Evolutionary conservation across 1,139 yeast species (phyloP), one percentile per base, ranked within the genome.

Genomic region (Tardiomyces depauwii): DNA sequence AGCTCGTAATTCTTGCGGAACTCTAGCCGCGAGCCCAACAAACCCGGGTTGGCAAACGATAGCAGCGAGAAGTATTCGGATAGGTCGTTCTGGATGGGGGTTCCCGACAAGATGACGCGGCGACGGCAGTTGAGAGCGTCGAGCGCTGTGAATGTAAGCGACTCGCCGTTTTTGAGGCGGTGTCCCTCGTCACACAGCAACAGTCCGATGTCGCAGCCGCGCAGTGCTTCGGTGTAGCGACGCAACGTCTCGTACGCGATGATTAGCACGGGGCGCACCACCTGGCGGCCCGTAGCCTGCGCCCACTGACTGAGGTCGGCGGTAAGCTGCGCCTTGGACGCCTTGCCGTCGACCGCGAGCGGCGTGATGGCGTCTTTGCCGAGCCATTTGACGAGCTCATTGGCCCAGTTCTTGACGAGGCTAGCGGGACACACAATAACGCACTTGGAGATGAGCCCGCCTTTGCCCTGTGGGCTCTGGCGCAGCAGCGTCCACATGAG

Each of bases 181-280:
- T 91, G 99, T 9, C 98, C 99, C 65, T 91, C 99, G 60, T 91
- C 99, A 4, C 97, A 96, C 40, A 91, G 68, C 68, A 91, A 70
- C 40, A 91, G 68, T 0, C 99, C 99, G 30, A 91, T 82, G 53
- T 86, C 91, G 12, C 93, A 78, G 21, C 81, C 80, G 16, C 80
- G 78, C 45, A 91, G 68, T 49, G 79, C 80, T 33, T 78, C 89
- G 4, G 86, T 87, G 61, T 93, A 88, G 55, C 96, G 72, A 56
- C 99, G 72, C 46, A 91, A 70, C 0, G 98, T 91, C 59, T 91
- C 99, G 65, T 91, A 91, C 2, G 96, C 87, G n/a, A 93, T 86
- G 47, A 91, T 91, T 47, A 91, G 70, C 1, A 89, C 96, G 0
- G 99, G 99, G 47, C 96, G 75, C 0, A 89, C 96, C 39, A 91